Evolutionary conservation across 2,329 filamentous ascomycete species (phyloP), one percentile per base, ranked within the genome.

Genomic region (Periconia macrospinosa): DNA sequence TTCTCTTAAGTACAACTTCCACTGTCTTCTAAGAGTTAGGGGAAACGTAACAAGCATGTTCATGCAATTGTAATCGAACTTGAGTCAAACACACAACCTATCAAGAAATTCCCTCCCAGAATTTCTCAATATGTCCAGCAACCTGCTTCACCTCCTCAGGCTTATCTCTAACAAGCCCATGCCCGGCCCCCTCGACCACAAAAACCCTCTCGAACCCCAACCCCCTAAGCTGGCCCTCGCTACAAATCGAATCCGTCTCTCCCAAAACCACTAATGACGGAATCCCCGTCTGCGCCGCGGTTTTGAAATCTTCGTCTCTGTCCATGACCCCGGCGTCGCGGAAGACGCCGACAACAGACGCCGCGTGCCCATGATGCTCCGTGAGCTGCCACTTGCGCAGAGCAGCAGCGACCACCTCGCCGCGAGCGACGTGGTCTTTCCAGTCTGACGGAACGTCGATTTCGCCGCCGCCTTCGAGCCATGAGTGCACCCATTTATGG

Each of bases 341-440:
- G 6, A 81, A 69, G 0, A 81, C 72, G 0, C 67, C 76, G 17
- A 81, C 71, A 1, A 83, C 77, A 33, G 75, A 78, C 0, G 76
- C 75, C 2, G 57, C 18, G 55, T 83, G 79, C 0, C 80, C 81
- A 1, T 56, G 19, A 57, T 84, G 81, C 7, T 78, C 61, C 10
- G 57, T 63, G 62, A 76, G 71, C 60, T 83, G 70, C 81, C 81
- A 83, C 0, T 74, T 72, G n/a, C 71, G 64, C 1, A 83, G 60
- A 0, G 79, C 79, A 53, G 78, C 72, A 0, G 79, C 76, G 1
- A 82, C 79, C 0, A 83, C 63, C 41, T 81, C 75, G 0, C 79
- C 78, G 0, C 56, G 59, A 0, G 20, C 52, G 5, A 80, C 73
- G 17, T 72, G 71, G 42, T 79, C 69, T 55, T 72, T 60, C 80